Evolutionary conservation across 805 yeast species (phyloP).

Genomic region (Candida namnaoensis): DNA sequence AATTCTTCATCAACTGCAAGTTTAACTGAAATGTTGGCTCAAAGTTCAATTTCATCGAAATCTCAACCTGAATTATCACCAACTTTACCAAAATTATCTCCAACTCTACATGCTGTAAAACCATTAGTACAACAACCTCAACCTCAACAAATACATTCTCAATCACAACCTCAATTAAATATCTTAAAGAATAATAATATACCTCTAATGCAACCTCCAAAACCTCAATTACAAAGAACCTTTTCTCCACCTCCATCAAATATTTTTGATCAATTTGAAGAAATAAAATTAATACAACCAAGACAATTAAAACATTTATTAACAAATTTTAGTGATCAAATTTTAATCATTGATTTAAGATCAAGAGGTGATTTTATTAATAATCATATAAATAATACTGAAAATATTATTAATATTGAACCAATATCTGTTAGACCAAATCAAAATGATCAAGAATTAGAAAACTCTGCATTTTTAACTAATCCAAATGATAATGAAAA

Average conservation of each 20-base stretch:
- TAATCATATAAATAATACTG: conserved; percentile 48
- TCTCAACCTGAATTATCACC: no score
- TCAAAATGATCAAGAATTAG: conserved; percentile 60
- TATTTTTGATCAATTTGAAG: neutral
- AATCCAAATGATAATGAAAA: conserved; percentile 47
- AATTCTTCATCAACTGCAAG: neutral
- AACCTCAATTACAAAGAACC: neutral
- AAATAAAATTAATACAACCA: conserved; percentile 1
- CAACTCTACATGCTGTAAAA: no score
- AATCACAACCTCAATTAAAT: neutral
- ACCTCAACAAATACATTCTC: neutral
- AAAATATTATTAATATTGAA: conserved; percentile 63
- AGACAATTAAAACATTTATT: conserved; percentile 6
- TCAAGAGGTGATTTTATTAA: conserved; percentile 47
- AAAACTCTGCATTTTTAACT: conserved; percentile 44
- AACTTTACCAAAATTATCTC: no score
- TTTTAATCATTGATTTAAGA: conserved; percentile 70
- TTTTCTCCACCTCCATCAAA: neutral
- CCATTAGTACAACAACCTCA: neutral
- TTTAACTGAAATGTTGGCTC: neutral
- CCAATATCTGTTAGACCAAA: conserved; percentile 49
- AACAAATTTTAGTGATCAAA: conserved; percentile 6
- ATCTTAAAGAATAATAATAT: no score
- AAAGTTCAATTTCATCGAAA: neutral
- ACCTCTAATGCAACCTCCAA: neutral